Evolutionary conservation across 169 alveolate genomes (phyloP), one percentile per base, ranked within the genome.

Genomic region (Cryptosporidium ryanae): DNA sequence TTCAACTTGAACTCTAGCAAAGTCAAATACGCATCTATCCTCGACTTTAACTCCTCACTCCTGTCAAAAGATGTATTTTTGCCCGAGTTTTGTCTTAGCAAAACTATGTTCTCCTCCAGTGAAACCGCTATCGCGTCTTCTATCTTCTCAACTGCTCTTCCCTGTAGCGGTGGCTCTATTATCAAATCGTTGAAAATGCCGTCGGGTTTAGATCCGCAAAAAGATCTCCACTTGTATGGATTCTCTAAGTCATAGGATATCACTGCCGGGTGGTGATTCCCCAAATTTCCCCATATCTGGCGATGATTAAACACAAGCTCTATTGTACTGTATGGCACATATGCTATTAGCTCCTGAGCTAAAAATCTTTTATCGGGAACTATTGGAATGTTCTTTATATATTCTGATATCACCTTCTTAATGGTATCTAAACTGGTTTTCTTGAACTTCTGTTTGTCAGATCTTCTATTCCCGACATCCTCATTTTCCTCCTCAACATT

Each of bases 271-370:
- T 94, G 96, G 48, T 93, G 96, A 66, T 91, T 93, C 55, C 94
- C 96, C 76, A 93, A 66, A 65, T 94, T 94, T 1, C 96, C 96
- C 95, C 95, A 94, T 48, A 94, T 66, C 57, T 94, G 96, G 52
- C 91, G 91, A 59, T 93, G 92, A 82, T 94, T 94, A 55, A 94
- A 94, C 12, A 94, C 90, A n/a, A 92, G 70, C 59, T 94, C 96
- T 49, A 94, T 82, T 13, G 96, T 92, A 12, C 94, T 83, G 54
- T 94, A 94, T 3, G 96, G 96, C 31, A 94, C 90, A 71, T 84
- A 90, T 17, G 94, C 76, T 27, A 95, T 94, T 25, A 70, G 90
- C 54, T 93, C 91, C 48, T 83, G 90, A 34, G 94, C 92, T 12
- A 91, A 18, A 52, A 87, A 50, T 81, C 84, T 76, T 64, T 89